phyloP scores from a whole-genome alignment of 139 green algal species.

The Axilococcus clingmanii region DNA sequence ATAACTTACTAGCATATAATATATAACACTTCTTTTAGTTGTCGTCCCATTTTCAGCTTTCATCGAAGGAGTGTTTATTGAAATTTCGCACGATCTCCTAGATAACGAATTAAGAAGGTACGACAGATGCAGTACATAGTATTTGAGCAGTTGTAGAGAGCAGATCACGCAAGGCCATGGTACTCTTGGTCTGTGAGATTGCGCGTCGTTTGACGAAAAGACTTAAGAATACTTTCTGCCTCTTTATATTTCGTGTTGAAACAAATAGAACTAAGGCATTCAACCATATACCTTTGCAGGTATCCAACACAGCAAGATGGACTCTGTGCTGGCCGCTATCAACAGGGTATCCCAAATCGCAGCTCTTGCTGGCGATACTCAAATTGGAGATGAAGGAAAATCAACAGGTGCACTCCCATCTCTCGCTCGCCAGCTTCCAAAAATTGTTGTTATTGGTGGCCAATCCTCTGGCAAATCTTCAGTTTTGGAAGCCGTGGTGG shows the following conservation, averaged over 20 bases:
- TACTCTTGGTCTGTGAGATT: too few relatives aligned
- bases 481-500: slow-evolving; percentile 92
- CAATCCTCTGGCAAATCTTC: slow-evolving; percentile 90
- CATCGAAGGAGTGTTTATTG: too few relatives aligned
- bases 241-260: slow-evolving; percentile 2
- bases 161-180: too few relatives aligned
- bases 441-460: slow-evolving; percentile 85
- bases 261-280: background rate
- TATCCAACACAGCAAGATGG: slow-evolving; percentile 12
- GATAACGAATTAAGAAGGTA: too few relatives aligned
- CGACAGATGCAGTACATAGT: too few relatives aligned
- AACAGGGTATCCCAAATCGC: slow-evolving; percentile 32
- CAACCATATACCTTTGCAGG: background rate
- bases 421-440: slow-evolving; percentile 76
- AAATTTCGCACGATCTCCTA: too few relatives aligned
- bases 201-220: too few relatives aligned
- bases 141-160: too few relatives aligned
- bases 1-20: too few relatives aligned
- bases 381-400: slow-evolving; percentile 16
- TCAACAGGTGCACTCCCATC: slow-evolving; percentile 30
- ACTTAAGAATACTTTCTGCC: slow-evolving; percentile 1
- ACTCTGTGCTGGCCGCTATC: slow-evolving; percentile 22
- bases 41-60: too few relatives aligned
- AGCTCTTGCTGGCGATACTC: slow-evolving; percentile 29
- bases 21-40: too few relatives aligned